A percentile compares a stretch with the other conserved stretches of the same genome.
These are phyloP conservation scores for Verbascum thapsus DNA, from an alignment of 257 asterid genomes.

Conservation along the genomic window DNA sequence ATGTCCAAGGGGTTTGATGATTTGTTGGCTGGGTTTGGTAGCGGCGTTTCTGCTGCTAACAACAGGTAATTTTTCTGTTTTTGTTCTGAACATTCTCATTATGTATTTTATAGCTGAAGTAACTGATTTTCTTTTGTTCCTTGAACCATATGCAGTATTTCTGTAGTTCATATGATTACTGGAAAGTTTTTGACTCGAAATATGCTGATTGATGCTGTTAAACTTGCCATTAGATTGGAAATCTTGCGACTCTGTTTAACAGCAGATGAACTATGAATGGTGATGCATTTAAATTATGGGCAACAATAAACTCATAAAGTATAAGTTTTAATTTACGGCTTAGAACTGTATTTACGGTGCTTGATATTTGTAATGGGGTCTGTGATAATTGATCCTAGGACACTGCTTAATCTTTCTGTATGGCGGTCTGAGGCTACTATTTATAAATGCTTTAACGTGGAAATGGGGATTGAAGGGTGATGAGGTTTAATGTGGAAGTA, in stretches of 20 bases:
- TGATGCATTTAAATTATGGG: background rate
- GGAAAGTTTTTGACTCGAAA: conserved; percentile 3
- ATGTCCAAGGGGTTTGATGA: conserved; percentile 65
- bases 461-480: conserved; percentile 19
- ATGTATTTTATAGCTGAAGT: background rate
- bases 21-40: conserved; percentile 72
- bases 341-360: conserved; percentile 1
- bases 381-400: background rate
- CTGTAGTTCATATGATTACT: conserved; percentile 7
- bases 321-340: background rate
- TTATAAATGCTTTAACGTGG: background rate
- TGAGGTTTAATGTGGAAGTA: conserved; percentile 6
- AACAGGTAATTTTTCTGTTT: conserved; percentile 54
- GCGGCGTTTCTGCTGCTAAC: conserved; percentile 46
- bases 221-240: conserved; percentile 9
- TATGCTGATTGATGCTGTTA: conserved; percentile 12
- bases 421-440: background rate
- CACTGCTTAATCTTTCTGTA: background rate
- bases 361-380: conserved; percentile 12
- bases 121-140: conserved; percentile 11
- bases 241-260: background rate
- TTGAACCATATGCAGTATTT: conserved; percentile 5
- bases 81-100: conserved; percentile 17
- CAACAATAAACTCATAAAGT: background rate
- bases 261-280: background rate